These are phyloP conservation scores for Calophaca sinica DNA, from an alignment of 306 rosid genomes.

Conservation along the genomic window DNA sequence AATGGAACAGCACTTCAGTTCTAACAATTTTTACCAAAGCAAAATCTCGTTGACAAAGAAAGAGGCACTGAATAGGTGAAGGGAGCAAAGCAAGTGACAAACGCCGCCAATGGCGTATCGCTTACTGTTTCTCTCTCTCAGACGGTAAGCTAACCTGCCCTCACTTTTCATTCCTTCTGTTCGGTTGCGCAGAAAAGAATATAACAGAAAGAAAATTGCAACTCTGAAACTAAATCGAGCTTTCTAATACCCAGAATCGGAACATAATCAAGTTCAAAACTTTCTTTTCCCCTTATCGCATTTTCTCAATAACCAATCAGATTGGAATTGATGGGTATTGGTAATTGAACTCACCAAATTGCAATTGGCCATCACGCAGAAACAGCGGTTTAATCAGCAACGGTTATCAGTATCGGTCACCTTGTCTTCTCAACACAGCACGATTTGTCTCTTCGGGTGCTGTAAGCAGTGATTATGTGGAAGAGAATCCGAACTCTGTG, in stretches of 20 bases:
- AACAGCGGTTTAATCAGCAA: slow-evolving; percentile 35
- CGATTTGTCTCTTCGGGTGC: slow-evolving; percentile 64
- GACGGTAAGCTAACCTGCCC: slow-evolving; percentile 48
- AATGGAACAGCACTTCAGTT: no score
- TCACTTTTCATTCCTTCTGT: background rate
- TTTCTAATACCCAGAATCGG: background rate
- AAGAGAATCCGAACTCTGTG: slow-evolving; percentile 46
- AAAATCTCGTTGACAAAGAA: background rate
- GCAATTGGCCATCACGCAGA: slow-evolving; percentile 46
- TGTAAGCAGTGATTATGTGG: slow-evolving; percentile 53
- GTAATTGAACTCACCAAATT: slow-evolving; percentile 1
- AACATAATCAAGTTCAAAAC: slow-evolving; percentile 14
- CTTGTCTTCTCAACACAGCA: slow-evolving; percentile 35
- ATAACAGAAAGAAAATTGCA: background rate
- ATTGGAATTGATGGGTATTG: background rate
- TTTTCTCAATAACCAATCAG: slow-evolving; percentile 25
- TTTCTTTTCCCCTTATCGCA: slow-evolving; percentile 10
- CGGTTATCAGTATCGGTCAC: slow-evolving; percentile 29
- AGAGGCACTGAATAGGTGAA: background rate
- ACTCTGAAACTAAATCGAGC: background rate
- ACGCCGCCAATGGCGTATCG: slow-evolving; percentile 58
- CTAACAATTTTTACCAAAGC: background rate
- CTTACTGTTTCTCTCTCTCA: slow-evolving; percentile 49
- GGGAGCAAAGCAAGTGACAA: background rate
- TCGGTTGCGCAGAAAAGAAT: background rate